phyloP scores from a whole-genome alignment of 495 filamentous ascomycete species.

The Penicillium pancosmium region DNA sequence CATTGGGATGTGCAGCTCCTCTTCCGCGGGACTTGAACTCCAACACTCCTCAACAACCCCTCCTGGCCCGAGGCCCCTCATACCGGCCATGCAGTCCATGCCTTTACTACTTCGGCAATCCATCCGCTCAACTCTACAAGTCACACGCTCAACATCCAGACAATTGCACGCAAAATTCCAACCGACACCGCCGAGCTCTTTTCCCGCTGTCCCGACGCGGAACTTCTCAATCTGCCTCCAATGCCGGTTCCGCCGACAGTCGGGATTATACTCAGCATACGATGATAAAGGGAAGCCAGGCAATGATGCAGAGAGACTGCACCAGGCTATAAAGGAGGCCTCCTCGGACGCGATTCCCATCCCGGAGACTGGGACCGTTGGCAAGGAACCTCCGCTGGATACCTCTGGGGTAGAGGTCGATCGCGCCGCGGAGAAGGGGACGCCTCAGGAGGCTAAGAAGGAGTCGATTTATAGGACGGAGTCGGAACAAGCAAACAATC shows the following conservation, averaged over 20 bases:
- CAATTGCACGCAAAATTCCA: constrained; percentile 21
- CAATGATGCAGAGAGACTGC: constrained; percentile 21
- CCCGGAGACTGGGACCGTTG: constrained; percentile 19
- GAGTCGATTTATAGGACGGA: constrained; percentile 13
- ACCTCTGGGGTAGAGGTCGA: constrained; percentile 18
- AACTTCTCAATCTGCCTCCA: constrained; percentile 42
- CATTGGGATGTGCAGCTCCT: no score
- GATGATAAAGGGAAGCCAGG: constrained; percentile 28
- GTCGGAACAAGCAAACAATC: constrained; percentile 11
- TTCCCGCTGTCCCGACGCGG: constrained; percentile 27
- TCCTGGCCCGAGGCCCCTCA: constrained; percentile 26
- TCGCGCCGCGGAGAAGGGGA: constrained; percentile 6
- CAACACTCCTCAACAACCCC: constrained; percentile 14
- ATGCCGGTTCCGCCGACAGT: constrained; percentile 42
- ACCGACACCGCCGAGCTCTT: constrained; percentile 30
- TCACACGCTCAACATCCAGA: constrained; percentile 27
- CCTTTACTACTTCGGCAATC: constrained; percentile 46
- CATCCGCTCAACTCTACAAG: constrained; percentile 31
- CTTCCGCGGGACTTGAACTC: not conserved
- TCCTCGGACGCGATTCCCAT: constrained; percentile 24
- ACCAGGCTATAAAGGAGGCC: constrained; percentile 19
- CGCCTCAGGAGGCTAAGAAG: constrained; percentile 11
- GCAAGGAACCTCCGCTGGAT: constrained; percentile 23
- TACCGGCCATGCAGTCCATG: constrained; percentile 47
- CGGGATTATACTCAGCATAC: constrained; percentile 20